Evolutionary conservation across 2,329 filamentous ascomycete genomes (phyloP).

Genomic region (Pseudopyricularia javanii): DNA sequence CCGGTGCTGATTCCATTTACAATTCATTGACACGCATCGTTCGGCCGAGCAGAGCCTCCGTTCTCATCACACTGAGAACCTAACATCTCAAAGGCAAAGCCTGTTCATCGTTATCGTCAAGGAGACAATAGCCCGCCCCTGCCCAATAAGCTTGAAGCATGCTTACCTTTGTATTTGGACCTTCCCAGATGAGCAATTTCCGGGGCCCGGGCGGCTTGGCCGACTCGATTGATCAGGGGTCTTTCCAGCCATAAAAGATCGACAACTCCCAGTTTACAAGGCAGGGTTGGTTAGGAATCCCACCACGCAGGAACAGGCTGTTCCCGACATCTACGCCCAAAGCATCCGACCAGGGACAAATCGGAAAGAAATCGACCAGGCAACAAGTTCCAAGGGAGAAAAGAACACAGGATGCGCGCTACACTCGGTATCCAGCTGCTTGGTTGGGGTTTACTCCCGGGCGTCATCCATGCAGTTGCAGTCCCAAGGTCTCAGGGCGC

Average conservation of each 20-base stretch:
- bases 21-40: not conserved
- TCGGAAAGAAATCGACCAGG: not conserved
- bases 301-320: too few species aligned
- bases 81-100: too few species aligned
- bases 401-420: not conserved
- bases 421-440: not conserved
- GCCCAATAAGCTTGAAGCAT: not conserved
- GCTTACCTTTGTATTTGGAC: not conserved
- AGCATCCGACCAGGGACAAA: too few species aligned
- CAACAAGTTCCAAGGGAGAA: not conserved
- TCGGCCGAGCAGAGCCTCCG: not conserved
- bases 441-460: not conserved
- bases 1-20: not conserved
- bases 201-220: not conserved
- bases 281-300: not conserved
- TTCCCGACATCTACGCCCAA: too few species aligned
- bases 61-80: too few species aligned
- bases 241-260: not conserved
- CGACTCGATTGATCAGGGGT: not conserved
- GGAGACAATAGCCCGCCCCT: not conserved
- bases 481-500: not conserved
- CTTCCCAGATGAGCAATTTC: not conserved
- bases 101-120: too few species aligned
- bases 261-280: not conserved
- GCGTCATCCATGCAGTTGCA: not conserved